Base-by-base conservation (phyloP, 208 protist species). In the Phytomonas sp. region DNA sequence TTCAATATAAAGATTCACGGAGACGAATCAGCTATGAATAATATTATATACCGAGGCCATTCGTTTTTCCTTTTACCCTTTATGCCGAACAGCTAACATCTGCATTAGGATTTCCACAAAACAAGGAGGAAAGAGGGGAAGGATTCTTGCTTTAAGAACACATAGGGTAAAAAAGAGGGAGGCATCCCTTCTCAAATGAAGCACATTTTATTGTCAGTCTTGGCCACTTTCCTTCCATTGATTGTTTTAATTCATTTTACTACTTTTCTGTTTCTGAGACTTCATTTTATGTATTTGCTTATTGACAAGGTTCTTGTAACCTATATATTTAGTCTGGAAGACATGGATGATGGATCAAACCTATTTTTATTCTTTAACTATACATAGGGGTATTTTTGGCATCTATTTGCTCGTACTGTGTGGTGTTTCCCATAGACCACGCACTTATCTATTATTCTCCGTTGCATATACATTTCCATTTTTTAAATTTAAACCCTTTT, bases 241-340 rank as follows among this genome's bases (percentile, higher is more conserved):
- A 49, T 49, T 49, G 14, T 49, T 49, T 60, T 40, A 62, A 30
- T 66, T 70, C 2, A 12, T 60, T 68, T 63, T 63, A 40, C 11
- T 29, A 3, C 32, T 32, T 60, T 52, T 31, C 7, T 64, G 59
- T 67, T 61, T 60, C 6, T 40, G 8, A 10, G 31, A 29, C 49
- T 16, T 33, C 23, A n/a, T n/a, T 36, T 32, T 71, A 37, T 62
- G 45, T 29, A 37, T 64, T 67, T 29, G 30, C 10, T 12, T 12
- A 16, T 19, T 49, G 3, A 49, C 3, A 10, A 16, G 40, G 40
- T 69, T 12, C 14, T 49, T 49, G 14, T 49, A 49, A 59, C 65
- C 8, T 32, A 61, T 69, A 16, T 69, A 2, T 30, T 56, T 26
- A 6, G 26, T 12, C 63, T 29, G 19, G 1, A 31, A 45, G 16